Base-by-base conservation (phyloP, 2,329 filamentous ascomycete species). In the Epicoccum nigrum region DNA sequence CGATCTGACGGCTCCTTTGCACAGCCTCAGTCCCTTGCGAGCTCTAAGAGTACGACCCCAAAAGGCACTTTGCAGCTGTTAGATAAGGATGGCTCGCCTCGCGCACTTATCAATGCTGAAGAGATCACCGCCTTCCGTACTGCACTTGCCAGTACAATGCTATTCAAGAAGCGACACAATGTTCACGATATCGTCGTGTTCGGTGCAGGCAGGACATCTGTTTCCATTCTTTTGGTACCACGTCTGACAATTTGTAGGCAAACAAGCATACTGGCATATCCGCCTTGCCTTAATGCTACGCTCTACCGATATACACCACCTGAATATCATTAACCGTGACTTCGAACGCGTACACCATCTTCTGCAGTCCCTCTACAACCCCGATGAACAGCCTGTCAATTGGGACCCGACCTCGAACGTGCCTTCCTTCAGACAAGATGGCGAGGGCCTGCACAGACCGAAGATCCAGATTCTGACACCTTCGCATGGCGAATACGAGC, bases 261-360 rank as follows among this genome's bases (percentile, higher is more conserved):
- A 88, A 62, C 92, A 97, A 76, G 93, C 93, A 11, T 96, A 93
- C 77, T 97, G 92, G 92, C 93, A 97, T 70, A 85, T 96, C 34
- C 87, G 92, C 1, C 82, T 97, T 4, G 87, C 92, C 0, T 81
- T 97, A 9, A 81, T 93, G 57, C 80, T 94, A 41, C 87, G 83
- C 1, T 79, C 80, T 0, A 66, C 76, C 37, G 89, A 90, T 16
- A 87, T 96, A 62, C 86, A 87, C 63, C 84, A 88, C 51, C 83
- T 97, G 39, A 87, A 93, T 74, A 87, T 97, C 64, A 86, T 96
- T 69, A 95, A 92, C 66, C 86, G 89, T 27, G 79, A 81, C 45
- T 90, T 89, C 45, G 81, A 85, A 7, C 80, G 78, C 35, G 84
- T 83, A 1, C 76, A 79, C 12, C 66, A 72, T 2, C 74, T 85